Base-by-base conservation (phyloP, 257 asterid species). In the Hygrophila difformis region DNA sequence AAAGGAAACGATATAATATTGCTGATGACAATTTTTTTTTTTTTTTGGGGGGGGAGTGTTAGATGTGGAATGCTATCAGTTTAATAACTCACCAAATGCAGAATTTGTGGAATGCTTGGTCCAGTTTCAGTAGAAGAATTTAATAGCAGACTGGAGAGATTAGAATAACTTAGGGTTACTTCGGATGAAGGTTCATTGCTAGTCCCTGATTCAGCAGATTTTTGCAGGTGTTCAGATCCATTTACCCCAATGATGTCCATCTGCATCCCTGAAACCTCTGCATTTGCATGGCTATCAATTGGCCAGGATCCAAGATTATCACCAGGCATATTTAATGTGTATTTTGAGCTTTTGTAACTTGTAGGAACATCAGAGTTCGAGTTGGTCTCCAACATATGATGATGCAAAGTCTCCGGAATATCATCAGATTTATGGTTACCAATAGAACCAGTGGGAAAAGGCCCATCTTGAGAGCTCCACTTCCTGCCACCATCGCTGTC, bases 71-170 rank as follows among this genome's bases (percentile, higher is more conserved):
- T 36, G 20, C 36, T 51, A 33, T 11, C 16, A 63, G 52, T 41
- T 28, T 18, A 45, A 31, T 43, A 56, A 54, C 96, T 76, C 65
- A 91, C 99, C 74, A 75, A 40, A 76, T 91, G 97, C 67, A 91
- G 96, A 66, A 91, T 69, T 75, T 86, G 95, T 41, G 97, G 96
- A 71, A 91, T 86, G 64, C 96, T 91, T 12, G 88, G 95, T 43
- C 81, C 99, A 24, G 64, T 46, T 60, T 77, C 89, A 18, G 72
- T 43, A 62, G 75, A 62, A 54, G 76, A 56, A 69, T 71, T 80
- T 50, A 70, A 50, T 49, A 65, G 69, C 73, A 67, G 56, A 55
- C 68, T 56, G 56, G 95, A 61, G 35, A 74, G 73, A 24, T 69
- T 57, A 11, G 88, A 74, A 73, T 75, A 70, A 70, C 53, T 60